Conservation (phyloP, 257 asterid genomes). For the Nicotiana sylvestris region DNA sequence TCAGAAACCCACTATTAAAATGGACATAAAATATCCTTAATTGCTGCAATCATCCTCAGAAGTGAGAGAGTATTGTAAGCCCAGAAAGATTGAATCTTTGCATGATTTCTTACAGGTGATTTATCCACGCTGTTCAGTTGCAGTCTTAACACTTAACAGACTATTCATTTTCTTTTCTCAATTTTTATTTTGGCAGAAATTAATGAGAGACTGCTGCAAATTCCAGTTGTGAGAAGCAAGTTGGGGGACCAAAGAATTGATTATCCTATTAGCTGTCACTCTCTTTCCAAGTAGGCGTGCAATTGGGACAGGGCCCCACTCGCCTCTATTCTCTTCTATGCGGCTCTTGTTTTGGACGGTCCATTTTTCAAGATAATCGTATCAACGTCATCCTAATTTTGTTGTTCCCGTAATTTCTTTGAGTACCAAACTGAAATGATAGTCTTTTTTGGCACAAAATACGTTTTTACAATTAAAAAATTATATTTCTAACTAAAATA, state of each 20-base stretch:
- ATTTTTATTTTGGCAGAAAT: neutral
- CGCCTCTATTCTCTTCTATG: neutral
- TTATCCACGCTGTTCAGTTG: neutral
- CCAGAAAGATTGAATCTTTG: neutral
- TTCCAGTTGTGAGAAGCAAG: neutral
- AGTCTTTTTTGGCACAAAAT: no score
- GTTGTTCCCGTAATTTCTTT: neutral
- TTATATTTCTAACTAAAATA: no score
- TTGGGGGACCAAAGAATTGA: neutral
- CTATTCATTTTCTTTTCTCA: neutral
- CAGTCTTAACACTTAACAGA: neutral
- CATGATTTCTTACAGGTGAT: neutral
- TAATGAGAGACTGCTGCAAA: no score
- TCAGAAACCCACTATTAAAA: neutral
- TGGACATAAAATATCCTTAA: neutral
- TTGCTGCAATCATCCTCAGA: neutral
- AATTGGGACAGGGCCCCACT: neutral
- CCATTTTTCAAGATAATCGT: neutral
- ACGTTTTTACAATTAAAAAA: no score
- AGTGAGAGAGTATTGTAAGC: neutral
- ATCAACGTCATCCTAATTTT: neutral
- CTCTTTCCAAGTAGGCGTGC: neutral
- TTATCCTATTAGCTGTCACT: neutral
- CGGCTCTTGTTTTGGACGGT: neutral
- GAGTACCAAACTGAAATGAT: no score